Base-by-base conservation (phyloP, 2,329 filamentous ascomycete species). In the Colletotrichum karsti region DNA sequence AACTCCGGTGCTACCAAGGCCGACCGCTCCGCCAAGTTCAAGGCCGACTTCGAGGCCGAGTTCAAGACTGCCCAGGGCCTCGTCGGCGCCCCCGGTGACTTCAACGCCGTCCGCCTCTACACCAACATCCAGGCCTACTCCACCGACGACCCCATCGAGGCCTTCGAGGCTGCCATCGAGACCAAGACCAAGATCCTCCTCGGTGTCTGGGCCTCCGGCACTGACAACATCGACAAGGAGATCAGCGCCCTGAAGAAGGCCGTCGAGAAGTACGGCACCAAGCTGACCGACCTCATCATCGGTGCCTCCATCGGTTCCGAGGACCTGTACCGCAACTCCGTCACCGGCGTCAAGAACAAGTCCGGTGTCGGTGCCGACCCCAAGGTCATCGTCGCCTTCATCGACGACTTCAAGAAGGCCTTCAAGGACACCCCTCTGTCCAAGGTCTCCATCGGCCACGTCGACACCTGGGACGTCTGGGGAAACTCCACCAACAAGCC, bases 131-230 rank as follows among this genome's bases (percentile, higher is more conserved):
- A 88, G 78, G 85, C 85, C 75, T 82, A 88, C 79, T 83, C 91
- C 75, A 87, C 93, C 83, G 87, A 88, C 73, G 92, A 95, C 79
- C 94, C 94, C 58, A 84, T 97, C 76, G 84, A 93, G 83, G 94
- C 94, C 44, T 88, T 95, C 81, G 92, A 93, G 81, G 90, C 90
- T 37, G 90, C 90, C 73, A 82, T 91, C 50, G 81, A 84, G 67
- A 89, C 88, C 69, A 82, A 89, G 46, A 89, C 87, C 18, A 80
- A 85, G 71, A 80, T 92, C 48, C 87, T 92, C 37, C 88, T 91
- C 57, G 90, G 90, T 70, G 81, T 92, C 74, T 92, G 90, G 90
- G 78, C 85, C 54, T 86, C 85, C 18, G 86, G 86, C 72, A 82
- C 81, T 48, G 77, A 78, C 61, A 87, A 84, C 77, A 91, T 86